Base-by-base conservation (phyloP, 345 rosid genomes). In the Odontarrhena argentea region DNA sequence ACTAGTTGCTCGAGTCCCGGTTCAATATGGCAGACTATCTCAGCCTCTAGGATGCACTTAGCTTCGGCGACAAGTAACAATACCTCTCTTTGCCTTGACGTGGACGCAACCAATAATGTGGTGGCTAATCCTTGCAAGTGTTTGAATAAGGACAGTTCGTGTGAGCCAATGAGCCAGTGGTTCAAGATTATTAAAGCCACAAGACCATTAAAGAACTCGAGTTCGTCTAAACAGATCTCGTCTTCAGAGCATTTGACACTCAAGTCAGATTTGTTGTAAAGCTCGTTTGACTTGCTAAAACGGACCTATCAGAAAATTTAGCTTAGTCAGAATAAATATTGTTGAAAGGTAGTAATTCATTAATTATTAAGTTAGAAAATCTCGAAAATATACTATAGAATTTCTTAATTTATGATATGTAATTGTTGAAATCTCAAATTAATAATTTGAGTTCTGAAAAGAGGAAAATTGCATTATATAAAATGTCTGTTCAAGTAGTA, bases 31-130 rank as follows among this genome's bases (percentile, higher is more conserved):
- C 80, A 80, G 7, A 54, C 46, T 1, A 69, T 91, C 46, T 85
- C 99, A 0, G 96, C 88, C 51, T 91, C 99, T 2, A 80, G 76
- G 62, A 82, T 94, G 96, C 97, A 88, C 60, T 82, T 94, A 0
- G 78, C 96, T 7, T 67, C 93, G 0, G 78, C 40, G 25, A 58
- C 78, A 47, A 50, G 68, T 22, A 63, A 81, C 32, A 86, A 86
- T 9, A 63, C 78, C 1, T n/a, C 74, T 1, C 77, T 86, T 49
- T 94, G 99, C 84, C 77, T 91, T 46, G 97, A 94, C 57, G 84
- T 91, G 28, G 96, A 82, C 58, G 61, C 82, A 37, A 2, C 28
- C 73, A 73, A 79, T 67, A 73, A 35, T 7, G 69, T 89, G 8
- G 58, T 85, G 3, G 74, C 81, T 36, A 84, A 67, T 48, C 25